A percentile compares a stretch with the other conserved stretches of the same genome.
phyloP scores from a whole-genome alignment of 2,329 filamentous ascomycete species.

The Magnaporthiopsis incrustans region DNA sequence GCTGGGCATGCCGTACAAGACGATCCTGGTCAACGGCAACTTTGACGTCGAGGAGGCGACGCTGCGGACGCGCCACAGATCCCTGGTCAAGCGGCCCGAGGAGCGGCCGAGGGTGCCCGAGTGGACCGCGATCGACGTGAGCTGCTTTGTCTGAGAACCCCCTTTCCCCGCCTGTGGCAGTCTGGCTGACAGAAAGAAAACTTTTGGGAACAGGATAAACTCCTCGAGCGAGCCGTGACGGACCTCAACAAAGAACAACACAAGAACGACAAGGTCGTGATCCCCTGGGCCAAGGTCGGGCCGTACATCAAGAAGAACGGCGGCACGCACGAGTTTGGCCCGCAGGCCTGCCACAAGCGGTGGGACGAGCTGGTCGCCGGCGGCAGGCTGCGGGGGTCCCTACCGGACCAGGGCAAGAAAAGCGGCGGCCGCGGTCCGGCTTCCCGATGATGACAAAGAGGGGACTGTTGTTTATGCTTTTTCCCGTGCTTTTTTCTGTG shows the following conservation, averaged over 20 bases:
- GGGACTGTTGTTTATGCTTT: background rate
- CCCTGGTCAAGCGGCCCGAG: conserved; percentile 54
- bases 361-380: conserved; percentile 38
- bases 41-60: conserved; percentile 56
- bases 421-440: background rate
- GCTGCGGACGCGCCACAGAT: conserved; percentile 58
- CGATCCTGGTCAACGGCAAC: background rate
- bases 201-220: background rate
- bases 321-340: conserved; percentile 51
- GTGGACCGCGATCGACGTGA: conserved; percentile 58
- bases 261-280: conserved; percentile 10
- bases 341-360: conserved; percentile 49
- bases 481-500: no score
- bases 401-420: background rate
- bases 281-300: conserved; percentile 50
- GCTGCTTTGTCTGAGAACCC: conserved; percentile 21
- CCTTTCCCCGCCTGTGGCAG: no score
- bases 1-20: background rate
- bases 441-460: background rate
- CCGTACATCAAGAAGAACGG: conserved; percentile 43
- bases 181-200: background rate
- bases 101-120: conserved; percentile 57
- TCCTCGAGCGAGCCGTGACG: background rate
- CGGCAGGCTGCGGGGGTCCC: conserved; percentile 5
- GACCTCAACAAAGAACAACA: background rate